phyloP scores from a whole-genome alignment of 805 yeast genomes.

The Wickerhamomyces bisporus region DNA sequence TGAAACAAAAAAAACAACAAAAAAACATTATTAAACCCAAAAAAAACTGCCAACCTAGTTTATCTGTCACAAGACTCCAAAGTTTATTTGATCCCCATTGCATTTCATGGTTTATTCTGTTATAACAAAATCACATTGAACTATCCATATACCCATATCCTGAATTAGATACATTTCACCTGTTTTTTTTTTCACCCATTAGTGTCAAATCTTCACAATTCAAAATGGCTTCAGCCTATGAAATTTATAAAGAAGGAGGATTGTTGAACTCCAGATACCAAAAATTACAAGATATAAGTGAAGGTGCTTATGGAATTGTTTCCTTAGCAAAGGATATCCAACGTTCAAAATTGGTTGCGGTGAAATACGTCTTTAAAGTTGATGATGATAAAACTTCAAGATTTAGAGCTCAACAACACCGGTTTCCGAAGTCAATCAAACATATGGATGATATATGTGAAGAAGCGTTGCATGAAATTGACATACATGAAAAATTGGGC shows the following conservation, averaged over 20 bases:
- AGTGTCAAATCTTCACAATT: neutral
- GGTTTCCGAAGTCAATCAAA: constrained; percentile 30
- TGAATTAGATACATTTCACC: too few relatives aligned
- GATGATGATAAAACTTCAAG: constrained; percentile 32
- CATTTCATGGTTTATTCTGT: neutral
- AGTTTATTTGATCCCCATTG: neutral
- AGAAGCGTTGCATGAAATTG: constrained; percentile 67
- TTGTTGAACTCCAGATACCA: constrained; percentile 59
- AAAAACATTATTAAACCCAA: too few relatives aligned
- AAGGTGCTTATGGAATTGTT: constrained; percentile 92
- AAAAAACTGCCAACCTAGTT: too few relatives aligned
- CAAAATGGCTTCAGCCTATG: constrained; percentile 26
- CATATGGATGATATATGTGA: constrained; percentile 34
- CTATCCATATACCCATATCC: too few relatives aligned
- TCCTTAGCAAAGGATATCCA: constrained; percentile 71
- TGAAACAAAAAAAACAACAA: too few relatives aligned
- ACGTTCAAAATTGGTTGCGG: constrained; percentile 61
- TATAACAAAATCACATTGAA: too few relatives aligned
- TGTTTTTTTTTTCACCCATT: neutral
- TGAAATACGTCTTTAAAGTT: constrained; percentile 72
- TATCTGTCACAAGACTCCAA: too few relatives aligned
- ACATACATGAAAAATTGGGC: constrained; percentile 59
- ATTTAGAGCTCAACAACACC: constrained; percentile 19
- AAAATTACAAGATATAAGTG: constrained; percentile 71
- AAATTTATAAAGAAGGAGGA: constrained; percentile 38